A percentile compares a stretch with the other conserved stretches of the same genome.
These are phyloP conservation scores for Plasmodium ovale DNA, from an alignment of 169 alveolate genomes.

Conservation along the genomic window DNA sequence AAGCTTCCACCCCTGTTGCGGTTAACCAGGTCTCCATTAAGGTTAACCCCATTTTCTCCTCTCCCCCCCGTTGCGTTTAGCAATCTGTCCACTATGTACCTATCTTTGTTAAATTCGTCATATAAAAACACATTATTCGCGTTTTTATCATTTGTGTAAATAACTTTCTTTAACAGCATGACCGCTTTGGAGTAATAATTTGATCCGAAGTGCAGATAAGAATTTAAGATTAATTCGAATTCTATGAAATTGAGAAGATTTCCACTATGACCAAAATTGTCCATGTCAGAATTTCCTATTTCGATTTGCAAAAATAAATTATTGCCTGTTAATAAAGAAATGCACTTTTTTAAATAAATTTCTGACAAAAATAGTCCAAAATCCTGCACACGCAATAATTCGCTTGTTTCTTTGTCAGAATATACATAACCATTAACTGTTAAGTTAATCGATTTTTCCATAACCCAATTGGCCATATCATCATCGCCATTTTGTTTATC, in stretches of 20 bases:
- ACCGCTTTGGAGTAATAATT: constrained; percentile 17
- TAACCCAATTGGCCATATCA: background rate
- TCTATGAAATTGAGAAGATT: constrained; percentile 33
- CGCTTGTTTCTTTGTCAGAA: constrained; percentile 4
- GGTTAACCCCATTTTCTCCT: background rate
- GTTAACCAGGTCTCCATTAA: background rate
- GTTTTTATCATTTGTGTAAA: constrained; percentile 4
- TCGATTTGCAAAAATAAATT: constrained; percentile 44
- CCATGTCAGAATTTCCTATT: constrained; percentile 7
- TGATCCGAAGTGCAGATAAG: constrained; percentile 30
- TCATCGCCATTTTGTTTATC: background rate
- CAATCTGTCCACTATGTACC: background rate
- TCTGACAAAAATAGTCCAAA: constrained; percentile 55
- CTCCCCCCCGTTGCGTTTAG: background rate
- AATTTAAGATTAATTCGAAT: constrained; percentile 17
- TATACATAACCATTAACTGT: constrained; percentile 58
- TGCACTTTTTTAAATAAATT: constrained; percentile 21
- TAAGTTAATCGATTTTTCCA: constrained; percentile 8
- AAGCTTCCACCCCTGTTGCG: background rate
- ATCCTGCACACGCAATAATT: constrained; percentile 17
- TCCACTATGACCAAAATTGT: background rate
- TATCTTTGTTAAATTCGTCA: background rate
- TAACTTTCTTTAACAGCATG: constrained; percentile 20
- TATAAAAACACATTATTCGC: constrained; percentile 7
- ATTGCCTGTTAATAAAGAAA: constrained; percentile 17